These are phyloP conservation scores for Kuraishia cidri DNA, from an alignment of 805 yeast genomes.

Conservation along the genomic window DNA sequence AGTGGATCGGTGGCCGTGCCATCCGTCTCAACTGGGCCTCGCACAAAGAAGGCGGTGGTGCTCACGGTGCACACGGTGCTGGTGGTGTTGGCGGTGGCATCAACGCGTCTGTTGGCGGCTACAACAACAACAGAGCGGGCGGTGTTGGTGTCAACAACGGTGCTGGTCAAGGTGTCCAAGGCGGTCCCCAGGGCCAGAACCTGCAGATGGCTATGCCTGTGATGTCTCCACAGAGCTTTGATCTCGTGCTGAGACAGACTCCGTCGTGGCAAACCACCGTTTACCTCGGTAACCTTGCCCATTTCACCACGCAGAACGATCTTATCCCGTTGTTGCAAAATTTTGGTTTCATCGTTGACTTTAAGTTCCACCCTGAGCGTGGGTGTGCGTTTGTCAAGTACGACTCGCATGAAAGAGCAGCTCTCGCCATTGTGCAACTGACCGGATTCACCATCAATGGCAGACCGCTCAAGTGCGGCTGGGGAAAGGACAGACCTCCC, in stretches of 20 bases:
- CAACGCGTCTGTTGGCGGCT: constrained; percentile 14
- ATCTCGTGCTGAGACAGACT: constrained; percentile 64
- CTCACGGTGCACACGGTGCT: constrained; percentile 3
- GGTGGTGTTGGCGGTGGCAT: constrained; percentile 1
- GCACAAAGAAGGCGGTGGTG: constrained; percentile 37
- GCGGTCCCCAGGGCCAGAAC: not conserved
- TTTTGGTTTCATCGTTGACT: constrained; percentile 77
- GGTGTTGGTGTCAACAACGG: constrained; percentile 5
- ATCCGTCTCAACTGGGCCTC: constrained; percentile 88
- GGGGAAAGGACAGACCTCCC: constrained; percentile 61
- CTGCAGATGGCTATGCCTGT: constrained; percentile 4
- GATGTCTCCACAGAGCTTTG: constrained; percentile 38
- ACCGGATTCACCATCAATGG: constrained; percentile 67
- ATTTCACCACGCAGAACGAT: constrained; percentile 64
- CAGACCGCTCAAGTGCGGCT: constrained; percentile 71
- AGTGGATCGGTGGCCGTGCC: constrained; percentile 61
- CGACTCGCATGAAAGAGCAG: constrained; percentile 84
- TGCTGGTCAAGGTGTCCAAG: constrained; percentile 1
- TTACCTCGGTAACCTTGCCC: constrained; percentile 79
- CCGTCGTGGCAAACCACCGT: constrained; percentile 84
- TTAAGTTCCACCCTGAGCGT: constrained; percentile 70
- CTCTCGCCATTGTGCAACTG: constrained; percentile 76
- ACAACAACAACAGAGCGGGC: constrained; percentile 9
- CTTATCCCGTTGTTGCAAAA: constrained; percentile 65
- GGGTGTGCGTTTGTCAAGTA: constrained; percentile 88